Evolutionary conservation across 345 rosid species (phyloP).

Genomic region (Theobroma cacao): DNA sequence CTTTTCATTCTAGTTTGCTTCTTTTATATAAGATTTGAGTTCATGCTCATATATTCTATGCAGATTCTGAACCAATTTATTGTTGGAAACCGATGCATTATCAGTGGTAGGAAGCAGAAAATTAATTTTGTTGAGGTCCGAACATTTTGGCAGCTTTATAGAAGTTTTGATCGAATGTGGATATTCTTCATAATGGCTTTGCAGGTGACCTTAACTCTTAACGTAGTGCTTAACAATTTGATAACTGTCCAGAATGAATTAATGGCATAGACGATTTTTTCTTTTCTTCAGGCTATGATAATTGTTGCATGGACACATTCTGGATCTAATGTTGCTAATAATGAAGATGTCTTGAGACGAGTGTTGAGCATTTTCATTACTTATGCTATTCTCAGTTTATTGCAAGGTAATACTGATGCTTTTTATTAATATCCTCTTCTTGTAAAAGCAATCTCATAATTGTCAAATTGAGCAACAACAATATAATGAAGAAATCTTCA

Average conservation of each 20-base stretch:
- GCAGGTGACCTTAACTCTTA: slow-evolving; percentile 50
- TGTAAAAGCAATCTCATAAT: not conserved
- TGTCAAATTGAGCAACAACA: not conserved
- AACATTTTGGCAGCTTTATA: slow-evolving; percentile 86
- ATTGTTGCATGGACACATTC: slow-evolving; percentile 74
- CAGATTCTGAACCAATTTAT: slow-evolving; percentile 3
- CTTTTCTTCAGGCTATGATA: slow-evolving; percentile 76
- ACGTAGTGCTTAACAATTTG: slow-evolving; percentile 7
- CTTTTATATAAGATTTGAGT: not conserved
- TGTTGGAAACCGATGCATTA: slow-evolving; percentile 28
- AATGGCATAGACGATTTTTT: slow-evolving; percentile 17
- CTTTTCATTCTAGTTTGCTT: not conserved
- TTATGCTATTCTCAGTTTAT: slow-evolving; percentile 73
- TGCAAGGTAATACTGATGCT: slow-evolving; percentile 54
- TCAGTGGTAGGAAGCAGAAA: slow-evolving; percentile 70
- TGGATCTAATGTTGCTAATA: slow-evolving; percentile 58
- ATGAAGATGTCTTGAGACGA: slow-evolving; percentile 53
- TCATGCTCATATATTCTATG: slow-evolving; percentile 11
- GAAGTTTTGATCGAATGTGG: slow-evolving; percentile 99
- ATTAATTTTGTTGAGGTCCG: slow-evolving; percentile 97
- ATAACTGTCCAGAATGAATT: slow-evolving; percentile 13
- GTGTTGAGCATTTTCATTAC: slow-evolving; percentile 89
- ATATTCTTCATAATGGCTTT: slow-evolving; percentile 81
- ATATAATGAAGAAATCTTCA: not conserved
- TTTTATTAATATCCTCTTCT: slow-evolving; percentile 1